Evolutionary conservation across 1,139 yeast species (phyloP).

Genomic region (Lodderomyces oxycetoniae): DNA sequence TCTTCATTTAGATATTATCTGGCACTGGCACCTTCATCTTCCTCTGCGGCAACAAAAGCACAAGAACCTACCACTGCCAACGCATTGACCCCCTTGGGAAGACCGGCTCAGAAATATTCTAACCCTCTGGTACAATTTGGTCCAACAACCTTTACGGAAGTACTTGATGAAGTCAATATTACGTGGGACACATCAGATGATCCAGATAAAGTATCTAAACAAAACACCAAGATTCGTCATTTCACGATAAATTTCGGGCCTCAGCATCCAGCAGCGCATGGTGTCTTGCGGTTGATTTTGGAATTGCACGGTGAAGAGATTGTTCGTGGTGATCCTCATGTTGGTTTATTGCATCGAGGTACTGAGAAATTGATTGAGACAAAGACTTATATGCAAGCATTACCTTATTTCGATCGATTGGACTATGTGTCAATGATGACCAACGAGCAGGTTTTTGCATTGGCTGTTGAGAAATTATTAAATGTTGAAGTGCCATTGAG

Average conservation of each 20-base stretch:
- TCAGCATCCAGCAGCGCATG: slow-evolving; percentile 95
- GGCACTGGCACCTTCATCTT: too few species aligned
- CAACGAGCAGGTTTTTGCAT: slow-evolving; percentile 79
- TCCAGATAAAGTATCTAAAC: slow-evolving; percentile 41
- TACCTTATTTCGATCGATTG: slow-evolving; percentile 84
- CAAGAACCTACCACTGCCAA: slow-evolving; percentile 6
- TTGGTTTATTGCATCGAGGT: slow-evolving; percentile 83
- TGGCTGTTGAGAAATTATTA: slow-evolving; percentile 81
- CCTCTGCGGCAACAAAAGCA: slow-evolving; percentile 3
- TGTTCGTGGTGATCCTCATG: slow-evolving; percentile 83
- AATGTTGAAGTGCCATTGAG: slow-evolving; percentile 83
- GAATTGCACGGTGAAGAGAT: slow-evolving; percentile 89
- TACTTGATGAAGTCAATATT: slow-evolving; percentile 46
- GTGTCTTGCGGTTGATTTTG: slow-evolving; percentile 79
- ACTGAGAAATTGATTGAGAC: slow-evolving; percentile 84
- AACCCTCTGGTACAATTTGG: slow-evolving; percentile 5
- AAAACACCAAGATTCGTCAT: slow-evolving; percentile 67
- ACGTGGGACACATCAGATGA: slow-evolving; percentile 44
- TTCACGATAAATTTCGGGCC: slow-evolving; percentile 90
- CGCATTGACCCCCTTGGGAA: slow-evolving; percentile 11
- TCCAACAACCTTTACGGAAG: slow-evolving; percentile 35
- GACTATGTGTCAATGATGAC: slow-evolving; percentile 93
- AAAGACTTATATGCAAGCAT: slow-evolving; percentile 79
- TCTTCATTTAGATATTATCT: too few species aligned
- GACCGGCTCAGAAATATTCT: slow-evolving; percentile 8